Base-by-base conservation (phyloP, 306 rosid species). In the Quercus ilex region DNA sequence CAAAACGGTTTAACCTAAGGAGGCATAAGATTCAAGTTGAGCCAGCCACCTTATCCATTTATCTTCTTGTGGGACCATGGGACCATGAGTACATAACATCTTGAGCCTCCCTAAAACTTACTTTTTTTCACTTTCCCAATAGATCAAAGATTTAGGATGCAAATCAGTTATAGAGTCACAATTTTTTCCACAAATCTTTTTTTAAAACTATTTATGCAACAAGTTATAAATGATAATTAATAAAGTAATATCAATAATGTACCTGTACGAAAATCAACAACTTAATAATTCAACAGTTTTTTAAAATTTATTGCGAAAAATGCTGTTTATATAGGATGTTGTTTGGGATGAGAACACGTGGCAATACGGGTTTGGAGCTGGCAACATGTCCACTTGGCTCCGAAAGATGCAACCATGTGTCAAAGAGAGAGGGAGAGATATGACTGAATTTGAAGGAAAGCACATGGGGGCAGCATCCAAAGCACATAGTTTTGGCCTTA, bases 331-430 rank as follows among this genome's bases (percentile, higher is more conserved):
- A 41, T 41, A 8, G 12, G 46, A 41, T 41, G 46, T 2, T 41
- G 1, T 8, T 41, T 41, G 46, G 46, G 55, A 69, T 69, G 25
- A 46, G 6, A 21, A 85, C 78, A 88, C 67, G 81, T 79, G 90
- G 83, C 78, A 14, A 7, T 18, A 58, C n/a, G 77, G 83, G 59
- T 56, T 85, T 56, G 75, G 89, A 82, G 78, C 73, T 79, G 82
- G 81, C 74, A 85, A 79, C 55, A 75, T 73, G 87, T 82, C 85
- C 86, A 83, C 72, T 73, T 86, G 88, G 85, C 65, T 0, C 72
- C 59, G 46, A 67, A 41, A 12, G 67, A 67, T 56, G 57, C 63
- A 69, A 21, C 69, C 80, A 77, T 75, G 74, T 80, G 80, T 80
- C 77, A 30, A 35, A 67, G 73, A 73, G 18, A n/a, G 53, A 28